A percentile compares a stretch with the other conserved stretches of the same genome.
phyloP scores from a whole-genome alignment of 768 basidiomycete species.

The Sporobolomyces phaffii region DNA sequence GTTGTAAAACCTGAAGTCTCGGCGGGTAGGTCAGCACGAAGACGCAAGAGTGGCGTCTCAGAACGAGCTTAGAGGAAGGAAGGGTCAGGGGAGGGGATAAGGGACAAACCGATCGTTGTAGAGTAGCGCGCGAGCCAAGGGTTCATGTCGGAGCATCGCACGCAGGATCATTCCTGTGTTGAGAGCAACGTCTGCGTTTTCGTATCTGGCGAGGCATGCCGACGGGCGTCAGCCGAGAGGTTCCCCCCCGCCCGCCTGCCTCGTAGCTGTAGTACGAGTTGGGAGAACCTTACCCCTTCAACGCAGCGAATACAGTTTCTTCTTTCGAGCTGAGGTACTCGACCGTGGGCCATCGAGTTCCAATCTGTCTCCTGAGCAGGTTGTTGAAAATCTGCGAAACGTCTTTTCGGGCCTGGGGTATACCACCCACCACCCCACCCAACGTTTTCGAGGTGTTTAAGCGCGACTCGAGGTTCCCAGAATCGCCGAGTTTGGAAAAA shows the following conservation, averaged over 20 bases:
- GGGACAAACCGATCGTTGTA: slow-evolving; percentile 95
- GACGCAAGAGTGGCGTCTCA: too few relatives aligned
- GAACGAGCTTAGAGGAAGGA: too few relatives aligned
- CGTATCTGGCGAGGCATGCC: too few relatives aligned
- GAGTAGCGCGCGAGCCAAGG: slow-evolving; percentile 77
- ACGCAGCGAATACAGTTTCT: slow-evolving; percentile 70
- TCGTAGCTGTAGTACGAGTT: too few relatives aligned
- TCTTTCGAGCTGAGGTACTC: slow-evolving; percentile 75
- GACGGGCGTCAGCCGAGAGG: too few relatives aligned
- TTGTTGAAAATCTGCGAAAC: slow-evolving; percentile 51
- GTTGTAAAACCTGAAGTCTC: slow-evolving; percentile 84
- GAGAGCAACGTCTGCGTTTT: slow-evolving; percentile 89
- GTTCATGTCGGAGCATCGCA: slow-evolving; percentile 92
- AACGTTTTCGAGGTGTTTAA: too few relatives aligned
- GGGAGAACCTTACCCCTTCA: slow-evolving; percentile 55
- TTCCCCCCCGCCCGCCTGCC: too few relatives aligned
- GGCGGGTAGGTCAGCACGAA: neutral
- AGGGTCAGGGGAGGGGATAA: too few relatives aligned
- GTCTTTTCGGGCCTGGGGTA: slow-evolving; percentile 53
- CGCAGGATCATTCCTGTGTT: slow-evolving; percentile 97
- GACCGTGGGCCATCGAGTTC: slow-evolving; percentile 88
- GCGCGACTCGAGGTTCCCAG: too few relatives aligned
- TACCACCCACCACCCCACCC: too few relatives aligned
- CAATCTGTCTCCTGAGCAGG: slow-evolving; percentile 70
- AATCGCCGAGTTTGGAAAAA: too few relatives aligned